Conservation (phyloP, 345 rosid genomes). For the Bruguiera sexangula region DNA sequence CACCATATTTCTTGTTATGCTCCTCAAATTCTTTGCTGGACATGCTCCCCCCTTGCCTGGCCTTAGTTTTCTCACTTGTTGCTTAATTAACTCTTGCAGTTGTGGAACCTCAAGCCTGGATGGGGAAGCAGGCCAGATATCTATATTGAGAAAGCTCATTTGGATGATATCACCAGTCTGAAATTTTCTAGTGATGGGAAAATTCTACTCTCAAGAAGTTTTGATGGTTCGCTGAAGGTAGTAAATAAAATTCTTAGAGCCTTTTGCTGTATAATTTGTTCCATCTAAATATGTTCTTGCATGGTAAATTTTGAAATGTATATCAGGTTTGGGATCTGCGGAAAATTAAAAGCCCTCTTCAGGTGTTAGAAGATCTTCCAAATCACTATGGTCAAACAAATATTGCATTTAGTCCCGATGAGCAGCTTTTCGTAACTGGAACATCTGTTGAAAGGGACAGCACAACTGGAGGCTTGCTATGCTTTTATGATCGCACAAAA, state of each 20-base stretch:
- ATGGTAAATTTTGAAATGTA: slow-evolving; percentile 16
- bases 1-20: background rate
- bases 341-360: slow-evolving; percentile 66
- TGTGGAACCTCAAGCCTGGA: slow-evolving; percentile 94
- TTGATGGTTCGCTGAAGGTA: slow-evolving; percentile 89
- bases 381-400: slow-evolving; percentile 92
- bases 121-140: slow-evolving; percentile 99
- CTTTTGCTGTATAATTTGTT: slow-evolving; percentile 9
- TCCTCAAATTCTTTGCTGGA: slow-evolving; percentile 1
- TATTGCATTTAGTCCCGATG: slow-evolving; percentile 87
- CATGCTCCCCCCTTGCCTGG: slow-evolving; percentile 2
- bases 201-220: slow-evolving; percentile 77
- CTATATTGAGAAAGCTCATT: slow-evolving; percentile 70
- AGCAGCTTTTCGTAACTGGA: slow-evolving; percentile 83
- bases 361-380: slow-evolving; percentile 82
- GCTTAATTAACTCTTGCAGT: slow-evolving; percentile 30
- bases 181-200: slow-evolving; percentile 88
- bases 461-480: slow-evolving; percentile 74
- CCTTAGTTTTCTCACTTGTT: background rate
- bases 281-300: background rate
- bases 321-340: slow-evolving; percentile 95
- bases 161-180: slow-evolving; percentile 84
- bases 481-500: slow-evolving; percentile 77
- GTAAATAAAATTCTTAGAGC: slow-evolving; percentile 11
- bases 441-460: slow-evolving; percentile 90